phyloP scores from a whole-genome alignment of 306 rosid species.

The Hippophae rhamnoides region DNA sequence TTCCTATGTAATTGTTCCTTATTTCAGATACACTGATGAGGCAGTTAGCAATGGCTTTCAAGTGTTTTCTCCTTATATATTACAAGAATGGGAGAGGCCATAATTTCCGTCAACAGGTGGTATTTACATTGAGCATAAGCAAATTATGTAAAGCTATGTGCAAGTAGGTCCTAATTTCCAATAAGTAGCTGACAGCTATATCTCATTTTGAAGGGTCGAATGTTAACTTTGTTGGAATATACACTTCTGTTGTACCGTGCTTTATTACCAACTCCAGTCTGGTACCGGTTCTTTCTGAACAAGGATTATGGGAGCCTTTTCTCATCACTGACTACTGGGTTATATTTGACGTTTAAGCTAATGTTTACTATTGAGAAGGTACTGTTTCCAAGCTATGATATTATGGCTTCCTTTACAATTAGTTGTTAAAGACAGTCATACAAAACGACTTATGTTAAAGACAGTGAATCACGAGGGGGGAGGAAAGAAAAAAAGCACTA shows the following conservation, averaged over 20 bases:
- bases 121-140: constrained; percentile 12
- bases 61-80: constrained; percentile 71
- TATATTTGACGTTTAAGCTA: constrained; percentile 83
- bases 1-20: constrained; percentile 8
- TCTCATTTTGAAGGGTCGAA: constrained; percentile 57
- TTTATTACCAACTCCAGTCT: constrained; percentile 76
- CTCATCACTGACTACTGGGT: constrained; percentile 77
- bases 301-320: constrained; percentile 78
- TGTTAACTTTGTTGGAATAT: constrained; percentile 71
- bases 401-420: constrained; percentile 5
- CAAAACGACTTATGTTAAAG: background rate
- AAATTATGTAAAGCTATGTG: constrained; percentile 5
- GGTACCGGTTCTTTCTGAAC: constrained; percentile 85
- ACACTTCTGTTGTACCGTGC: constrained; percentile 67
- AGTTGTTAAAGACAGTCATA: constrained; percentile 7
- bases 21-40: constrained; percentile 69
- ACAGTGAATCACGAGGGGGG: no score
- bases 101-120: constrained; percentile 70
- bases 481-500: no score
- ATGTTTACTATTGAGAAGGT: constrained; percentile 80
- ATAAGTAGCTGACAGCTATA: constrained; percentile 24
- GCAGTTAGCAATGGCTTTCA: constrained; percentile 76
- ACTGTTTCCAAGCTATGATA: constrained; percentile 12
- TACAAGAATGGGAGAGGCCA: constrained; percentile 76
- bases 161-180: constrained; percentile 12